Percentiles rank a stretch among this genome's conserved stretches.
phyloP scores from a whole-genome alignment of 305 asterid genomes.

The Fraxinus paxiana region DNA sequence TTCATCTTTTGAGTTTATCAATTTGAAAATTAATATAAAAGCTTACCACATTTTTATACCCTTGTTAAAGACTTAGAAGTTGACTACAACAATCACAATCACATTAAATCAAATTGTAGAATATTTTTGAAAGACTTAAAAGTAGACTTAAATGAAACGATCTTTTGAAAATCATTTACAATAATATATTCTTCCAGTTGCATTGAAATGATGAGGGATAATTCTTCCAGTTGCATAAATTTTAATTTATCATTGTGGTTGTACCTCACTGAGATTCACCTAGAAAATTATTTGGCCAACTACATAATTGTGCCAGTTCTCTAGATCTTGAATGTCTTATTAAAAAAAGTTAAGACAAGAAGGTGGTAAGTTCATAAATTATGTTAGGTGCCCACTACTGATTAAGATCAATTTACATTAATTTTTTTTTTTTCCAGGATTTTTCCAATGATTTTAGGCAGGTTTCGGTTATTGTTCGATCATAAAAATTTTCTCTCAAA shows the following conservation, averaged over 20 bases:
- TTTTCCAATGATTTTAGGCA: background rate
- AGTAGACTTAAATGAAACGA: too few species aligned
- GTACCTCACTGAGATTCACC: background rate
- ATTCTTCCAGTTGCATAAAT: background rate
- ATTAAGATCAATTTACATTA: background rate
- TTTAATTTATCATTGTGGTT: background rate
- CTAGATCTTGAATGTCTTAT: background rate
- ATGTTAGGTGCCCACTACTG: background rate
- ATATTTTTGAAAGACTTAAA: too few species aligned
- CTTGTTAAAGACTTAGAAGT: background rate
- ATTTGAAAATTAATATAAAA: background rate
- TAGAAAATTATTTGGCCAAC: background rate
- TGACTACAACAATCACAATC: background rate
- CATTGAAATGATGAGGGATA: background rate
- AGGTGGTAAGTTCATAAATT: background rate
- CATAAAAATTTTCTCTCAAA: background rate
- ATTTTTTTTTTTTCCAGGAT: background rate
- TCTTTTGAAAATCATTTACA: background rate
- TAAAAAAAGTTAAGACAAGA: background rate
- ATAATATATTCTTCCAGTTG: background rate
- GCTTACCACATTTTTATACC: background rate
- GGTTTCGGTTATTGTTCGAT: background rate
- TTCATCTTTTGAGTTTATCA: background rate
- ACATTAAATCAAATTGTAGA: background rate
- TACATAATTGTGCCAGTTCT: background rate